Conservation (phyloP, 257 asterid species). For the Solanum ossicruentum region DNA sequence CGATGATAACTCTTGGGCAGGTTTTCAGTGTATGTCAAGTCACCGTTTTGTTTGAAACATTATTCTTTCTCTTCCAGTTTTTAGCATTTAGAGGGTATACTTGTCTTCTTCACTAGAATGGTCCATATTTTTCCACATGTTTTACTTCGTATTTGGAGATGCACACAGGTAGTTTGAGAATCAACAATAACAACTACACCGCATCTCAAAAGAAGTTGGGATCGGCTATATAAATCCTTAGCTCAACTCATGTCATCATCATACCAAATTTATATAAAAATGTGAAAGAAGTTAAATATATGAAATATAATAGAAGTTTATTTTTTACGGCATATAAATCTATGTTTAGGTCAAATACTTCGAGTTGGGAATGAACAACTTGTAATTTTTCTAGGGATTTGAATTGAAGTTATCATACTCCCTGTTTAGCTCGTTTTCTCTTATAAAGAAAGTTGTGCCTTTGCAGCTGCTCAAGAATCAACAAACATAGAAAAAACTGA, state of each 20-base stretch:
- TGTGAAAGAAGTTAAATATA: background rate
- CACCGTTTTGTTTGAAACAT: background rate
- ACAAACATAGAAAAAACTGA: slow-evolving; percentile 34
- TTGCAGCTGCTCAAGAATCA: slow-evolving; percentile 69
- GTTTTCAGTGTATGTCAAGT: slow-evolving; percentile 73
- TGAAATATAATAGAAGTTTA: background rate
- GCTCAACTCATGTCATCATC: background rate
- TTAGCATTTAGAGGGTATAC: background rate
- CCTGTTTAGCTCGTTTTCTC: background rate
- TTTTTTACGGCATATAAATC: background rate
- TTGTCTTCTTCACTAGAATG: background rate
- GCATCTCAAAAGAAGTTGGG: background rate
- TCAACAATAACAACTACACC: background rate
- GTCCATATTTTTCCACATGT: background rate
- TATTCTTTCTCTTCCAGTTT: background rate
- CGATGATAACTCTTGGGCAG: slow-evolving; percentile 83
- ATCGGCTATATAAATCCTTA: background rate
- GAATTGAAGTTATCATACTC: background rate
- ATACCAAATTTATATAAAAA: background rate
- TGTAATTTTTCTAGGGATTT: background rate
- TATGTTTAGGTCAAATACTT: background rate
- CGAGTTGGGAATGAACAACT: background rate
- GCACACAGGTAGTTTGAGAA: background rate
- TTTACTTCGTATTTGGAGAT: background rate
- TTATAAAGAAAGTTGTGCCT: background rate